phyloP scores from a whole-genome alignment of 495 filamentous ascomycete genomes.

The Lasiosphaeris hirsuta region DNA sequence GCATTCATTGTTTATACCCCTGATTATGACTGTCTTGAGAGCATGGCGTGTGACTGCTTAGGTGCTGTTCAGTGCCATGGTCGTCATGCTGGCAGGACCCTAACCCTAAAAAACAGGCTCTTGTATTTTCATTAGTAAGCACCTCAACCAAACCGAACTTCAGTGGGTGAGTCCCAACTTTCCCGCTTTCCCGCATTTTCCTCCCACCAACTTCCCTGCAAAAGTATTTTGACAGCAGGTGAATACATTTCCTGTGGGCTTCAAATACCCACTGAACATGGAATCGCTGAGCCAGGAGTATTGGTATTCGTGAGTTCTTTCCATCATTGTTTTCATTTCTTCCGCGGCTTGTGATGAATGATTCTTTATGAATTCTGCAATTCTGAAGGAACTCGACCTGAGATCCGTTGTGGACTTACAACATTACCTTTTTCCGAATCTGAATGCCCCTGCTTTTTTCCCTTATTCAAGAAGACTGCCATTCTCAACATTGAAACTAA shows the following conservation, averaged over 20 bases:
- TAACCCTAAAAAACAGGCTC: background rate
- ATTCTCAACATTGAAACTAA: background rate
- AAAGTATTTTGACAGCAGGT: too few species aligned
- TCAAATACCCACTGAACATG: too few species aligned
- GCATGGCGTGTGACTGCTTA: too few species aligned
- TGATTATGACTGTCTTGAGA: background rate
- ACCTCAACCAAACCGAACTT: too few species aligned
- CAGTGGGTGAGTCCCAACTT: too few species aligned
- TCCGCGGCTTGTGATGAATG: conserved; percentile 37
- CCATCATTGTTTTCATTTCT: background rate
- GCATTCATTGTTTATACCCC: conserved; percentile 2
- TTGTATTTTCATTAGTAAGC: too few species aligned
- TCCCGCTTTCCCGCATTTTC: too few species aligned
- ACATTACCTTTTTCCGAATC: conserved; percentile 31
- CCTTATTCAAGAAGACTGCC: background rate
- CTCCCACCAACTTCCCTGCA: too few species aligned
- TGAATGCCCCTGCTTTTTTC: background rate
- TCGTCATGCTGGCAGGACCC: background rate
- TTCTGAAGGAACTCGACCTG: conserved; percentile 39
- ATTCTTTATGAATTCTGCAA: conserved; percentile 57
- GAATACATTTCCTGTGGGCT: too few species aligned
- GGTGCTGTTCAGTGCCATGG: too few species aligned
- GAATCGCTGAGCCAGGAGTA: too few species aligned
- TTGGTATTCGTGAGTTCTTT: background rate
- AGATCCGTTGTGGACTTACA: conserved; percentile 27